Conservation (phyloP, 257 asterid species). For the Orobanche coerulescens region DNA sequence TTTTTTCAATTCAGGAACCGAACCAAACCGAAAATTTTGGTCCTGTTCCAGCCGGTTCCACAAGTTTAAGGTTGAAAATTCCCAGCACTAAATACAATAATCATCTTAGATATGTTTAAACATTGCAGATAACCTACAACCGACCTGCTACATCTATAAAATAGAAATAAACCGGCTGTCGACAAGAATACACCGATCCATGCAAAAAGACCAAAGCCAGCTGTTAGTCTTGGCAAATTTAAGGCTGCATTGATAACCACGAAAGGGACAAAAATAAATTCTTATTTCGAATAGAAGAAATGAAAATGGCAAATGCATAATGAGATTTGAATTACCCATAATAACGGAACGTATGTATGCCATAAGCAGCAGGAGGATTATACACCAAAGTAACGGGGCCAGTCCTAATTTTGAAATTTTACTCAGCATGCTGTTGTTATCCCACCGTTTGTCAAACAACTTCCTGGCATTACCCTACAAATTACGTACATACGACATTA, state of each 20-base stretch:
- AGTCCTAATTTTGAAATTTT: conserved; percentile 81
- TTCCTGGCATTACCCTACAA: conserved; percentile 90
- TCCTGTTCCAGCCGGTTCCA: too few species aligned
- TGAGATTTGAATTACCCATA: conserved; percentile 38
- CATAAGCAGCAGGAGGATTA: conserved; percentile 58
- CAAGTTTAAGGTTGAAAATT: too few species aligned
- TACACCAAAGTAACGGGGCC: conserved; percentile 88
- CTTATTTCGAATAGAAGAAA: background rate
- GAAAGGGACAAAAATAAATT: conserved; percentile 20
- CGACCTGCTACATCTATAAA: conserved; percentile 97
- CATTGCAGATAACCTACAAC: conserved; percentile 19
- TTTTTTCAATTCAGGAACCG: too few species aligned
- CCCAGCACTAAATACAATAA: too few species aligned
- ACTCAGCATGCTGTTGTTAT: conserved; percentile 64
- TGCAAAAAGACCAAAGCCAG: conserved; percentile 77
- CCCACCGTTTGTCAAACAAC: conserved; percentile 72
- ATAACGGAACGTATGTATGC: conserved; percentile 70
- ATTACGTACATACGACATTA: conserved; percentile 23
- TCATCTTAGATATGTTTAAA: conserved; percentile 6
- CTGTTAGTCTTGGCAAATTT: conserved; percentile 75
- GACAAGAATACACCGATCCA: conserved; percentile 92
- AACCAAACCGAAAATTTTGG: too few species aligned
- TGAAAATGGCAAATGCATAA: background rate
- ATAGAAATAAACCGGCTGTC: conserved; percentile 57
- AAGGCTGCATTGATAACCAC: conserved; percentile 49